These are phyloP conservation scores for Hamigera avellanea DNA, from an alignment of 495 filamentous ascomycete genomes.

Conservation along the genomic window DNA sequence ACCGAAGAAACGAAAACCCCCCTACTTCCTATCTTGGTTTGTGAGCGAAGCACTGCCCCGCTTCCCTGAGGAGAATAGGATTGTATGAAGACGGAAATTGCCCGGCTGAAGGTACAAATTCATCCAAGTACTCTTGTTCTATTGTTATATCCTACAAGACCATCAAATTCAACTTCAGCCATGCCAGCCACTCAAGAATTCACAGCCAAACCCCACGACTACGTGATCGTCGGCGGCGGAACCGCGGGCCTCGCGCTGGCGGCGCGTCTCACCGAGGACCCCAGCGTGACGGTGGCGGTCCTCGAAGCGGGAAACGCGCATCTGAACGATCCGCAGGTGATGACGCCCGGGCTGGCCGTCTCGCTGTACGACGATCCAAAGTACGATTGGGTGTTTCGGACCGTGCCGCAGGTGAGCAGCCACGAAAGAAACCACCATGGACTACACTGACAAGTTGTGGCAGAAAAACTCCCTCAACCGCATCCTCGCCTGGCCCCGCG, in stretches of 20 bases:
- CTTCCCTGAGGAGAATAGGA: too few relatives aligned
- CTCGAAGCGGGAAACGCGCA: slow-evolving; percentile 44
- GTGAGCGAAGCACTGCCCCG: too few relatives aligned
- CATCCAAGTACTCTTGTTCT: too few relatives aligned
- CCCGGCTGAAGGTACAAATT: too few relatives aligned
- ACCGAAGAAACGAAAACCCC: too few relatives aligned
- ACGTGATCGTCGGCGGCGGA: slow-evolving; percentile 33
- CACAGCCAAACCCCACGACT: slow-evolving; percentile 15
- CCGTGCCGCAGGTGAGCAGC: slow-evolving; percentile 35
- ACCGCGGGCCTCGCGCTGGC: slow-evolving; percentile 38
- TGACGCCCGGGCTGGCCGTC: slow-evolving; percentile 31
- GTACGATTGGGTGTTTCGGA: slow-evolving; percentile 47
- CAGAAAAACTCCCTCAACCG: too few relatives aligned
- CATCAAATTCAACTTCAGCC: neutral
- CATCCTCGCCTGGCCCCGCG: too few relatives aligned
- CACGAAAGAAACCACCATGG: neutral
- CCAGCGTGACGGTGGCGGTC: slow-evolving; percentile 32
- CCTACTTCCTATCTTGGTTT: too few relatives aligned
- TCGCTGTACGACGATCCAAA: slow-evolving; percentile 34
- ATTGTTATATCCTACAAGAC: too few relatives aligned
- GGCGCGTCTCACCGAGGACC: slow-evolving; percentile 34
- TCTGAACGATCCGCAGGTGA: slow-evolving; percentile 32
- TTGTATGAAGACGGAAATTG: too few relatives aligned
- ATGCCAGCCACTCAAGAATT: too few relatives aligned
- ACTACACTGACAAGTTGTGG: too few relatives aligned